Percentiles rank a stretch among this genome's conserved stretches.
Evolutionary conservation across 768 basidiomycete species (phyloP).

Genomic region (Boletus bicolor): DNA sequence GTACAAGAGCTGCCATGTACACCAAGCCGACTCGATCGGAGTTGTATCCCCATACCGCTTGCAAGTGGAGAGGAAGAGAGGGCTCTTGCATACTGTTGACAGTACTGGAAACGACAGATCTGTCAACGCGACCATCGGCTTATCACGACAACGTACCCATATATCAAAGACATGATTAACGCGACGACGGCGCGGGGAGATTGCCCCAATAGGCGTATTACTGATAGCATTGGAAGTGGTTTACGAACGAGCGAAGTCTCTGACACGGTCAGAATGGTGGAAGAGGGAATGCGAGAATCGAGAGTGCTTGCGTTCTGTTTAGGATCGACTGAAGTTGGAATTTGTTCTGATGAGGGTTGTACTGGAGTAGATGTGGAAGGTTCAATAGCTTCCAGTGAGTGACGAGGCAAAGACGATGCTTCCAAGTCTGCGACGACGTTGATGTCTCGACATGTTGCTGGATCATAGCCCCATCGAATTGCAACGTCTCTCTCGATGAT

Average conservation of each 20-base stretch:
- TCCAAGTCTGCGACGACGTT: constrained; percentile 4
- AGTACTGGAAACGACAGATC: constrained; percentile 34
- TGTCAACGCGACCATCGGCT: not conserved
- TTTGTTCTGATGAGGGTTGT: not conserved
- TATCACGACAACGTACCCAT: constrained; percentile 43
- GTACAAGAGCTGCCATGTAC: constrained; percentile 61
- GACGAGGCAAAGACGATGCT: not conserved
- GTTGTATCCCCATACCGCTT: constrained; percentile 45
- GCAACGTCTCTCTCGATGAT: constrained; percentile 56
- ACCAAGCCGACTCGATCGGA: constrained; percentile 60
- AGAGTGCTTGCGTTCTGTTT: not conserved
- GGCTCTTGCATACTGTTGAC: constrained; percentile 53
- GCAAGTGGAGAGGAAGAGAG: constrained; percentile 53
- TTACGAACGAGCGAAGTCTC: constrained; percentile 16
- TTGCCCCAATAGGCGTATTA: constrained; percentile 40
- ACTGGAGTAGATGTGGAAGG: not conserved
- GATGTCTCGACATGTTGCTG: constrained; percentile 23
- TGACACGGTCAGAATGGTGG: not conserved
- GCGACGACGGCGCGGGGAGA: constrained; percentile 50
- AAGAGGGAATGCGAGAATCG: not conserved
- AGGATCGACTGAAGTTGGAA: not conserved
- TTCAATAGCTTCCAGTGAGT: not conserved
- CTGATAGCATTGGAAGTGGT: constrained; percentile 38
- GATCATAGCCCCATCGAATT: constrained; percentile 45
- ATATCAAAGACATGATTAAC: constrained; percentile 44